These are phyloP conservation scores for Castanea crenata DNA, from an alignment of 306 rosid species.

Conservation along the genomic window DNA sequence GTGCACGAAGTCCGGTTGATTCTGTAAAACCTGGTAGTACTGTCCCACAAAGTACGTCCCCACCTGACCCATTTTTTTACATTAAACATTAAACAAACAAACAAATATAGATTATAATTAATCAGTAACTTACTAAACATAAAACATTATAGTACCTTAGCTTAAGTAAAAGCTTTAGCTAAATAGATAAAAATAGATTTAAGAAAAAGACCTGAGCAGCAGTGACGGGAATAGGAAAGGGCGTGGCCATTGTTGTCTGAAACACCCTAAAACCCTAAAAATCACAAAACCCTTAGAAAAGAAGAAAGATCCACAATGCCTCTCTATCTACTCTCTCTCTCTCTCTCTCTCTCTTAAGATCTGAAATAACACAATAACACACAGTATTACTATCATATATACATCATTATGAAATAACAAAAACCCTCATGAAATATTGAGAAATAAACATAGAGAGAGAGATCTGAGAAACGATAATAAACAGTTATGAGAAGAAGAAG, in stretches of 20 bases:
- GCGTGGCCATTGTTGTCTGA: slow-evolving; percentile 59
- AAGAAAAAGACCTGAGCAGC: slow-evolving; percentile 75
- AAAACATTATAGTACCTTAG: too few species aligned
- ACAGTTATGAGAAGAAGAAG: not conserved
- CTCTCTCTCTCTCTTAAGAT: slow-evolving; percentile 19
- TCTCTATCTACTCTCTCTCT: too few species aligned
- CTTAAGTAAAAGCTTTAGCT: too few species aligned
- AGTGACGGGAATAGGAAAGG: slow-evolving; percentile 72
- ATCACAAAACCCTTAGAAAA: slow-evolving; percentile 21
- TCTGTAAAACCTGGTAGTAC: slow-evolving; percentile 90
- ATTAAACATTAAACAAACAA: not conserved
- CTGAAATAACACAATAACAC: slow-evolving; percentile 18
- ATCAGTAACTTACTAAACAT: too few species aligned
- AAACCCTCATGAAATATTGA: not conserved
- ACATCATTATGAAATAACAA: too few species aligned
- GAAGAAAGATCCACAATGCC: slow-evolving; percentile 42
- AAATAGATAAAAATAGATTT: not conserved
- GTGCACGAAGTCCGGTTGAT: slow-evolving; percentile 79
- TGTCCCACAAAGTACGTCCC: slow-evolving; percentile 98
- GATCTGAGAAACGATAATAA: slow-evolving; percentile 20
- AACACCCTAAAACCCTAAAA: slow-evolving; percentile 65
- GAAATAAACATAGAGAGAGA: not conserved
- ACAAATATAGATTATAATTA: not conserved
- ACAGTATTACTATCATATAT: slow-evolving; percentile 6
- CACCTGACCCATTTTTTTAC: slow-evolving; percentile 43